Evolutionary conservation across 768 basidiomycete genomes (phyloP).

Genomic region (Multifurca ochricompacta): DNA sequence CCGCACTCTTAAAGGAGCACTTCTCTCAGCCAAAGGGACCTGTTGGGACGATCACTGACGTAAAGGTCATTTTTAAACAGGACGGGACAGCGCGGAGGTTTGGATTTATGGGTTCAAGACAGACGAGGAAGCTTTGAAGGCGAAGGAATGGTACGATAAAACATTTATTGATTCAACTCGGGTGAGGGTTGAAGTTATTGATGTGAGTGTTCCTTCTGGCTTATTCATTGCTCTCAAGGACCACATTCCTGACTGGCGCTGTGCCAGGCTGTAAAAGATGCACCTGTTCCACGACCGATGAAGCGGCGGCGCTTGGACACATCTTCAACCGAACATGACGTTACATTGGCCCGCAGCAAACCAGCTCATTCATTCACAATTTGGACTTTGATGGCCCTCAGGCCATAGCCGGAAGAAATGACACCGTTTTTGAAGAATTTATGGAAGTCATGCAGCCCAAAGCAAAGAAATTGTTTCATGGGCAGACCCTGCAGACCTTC

Average conservation of each 20-base stretch:
- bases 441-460: conserved; percentile 68
- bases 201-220: conserved; percentile 44
- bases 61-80: conserved; percentile 66
- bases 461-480: conserved; percentile 50
- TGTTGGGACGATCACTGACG: conserved; percentile 72
- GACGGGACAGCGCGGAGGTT: conserved; percentile 82
- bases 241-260: background rate
- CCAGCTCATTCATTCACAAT: background rate
- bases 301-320: conserved; percentile 53
- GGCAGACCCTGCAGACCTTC: conserved; percentile 41
- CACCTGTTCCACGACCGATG: conserved; percentile 57
- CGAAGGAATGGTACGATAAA: conserved; percentile 76
- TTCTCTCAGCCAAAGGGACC: conserved; percentile 54
- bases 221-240: background rate
- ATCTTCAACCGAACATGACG: conserved; percentile 25
- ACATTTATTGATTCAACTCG: conserved; percentile 77
- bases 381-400: conserved; percentile 3
- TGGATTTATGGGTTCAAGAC: conserved; percentile 92
- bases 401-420: conserved; percentile 22
- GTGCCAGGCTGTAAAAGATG: conserved; percentile 57
- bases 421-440: conserved; percentile 51
- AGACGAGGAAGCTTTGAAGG: conserved; percentile 61
- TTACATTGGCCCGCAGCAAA: conserved; percentile 8
- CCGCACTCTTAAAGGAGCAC: conserved; percentile 55
- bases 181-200: conserved; percentile 66